A percentile compares a stretch with the other conserved stretches of the same genome.
phyloP scores from a whole-genome alignment of 352 stramenopile species.

The Peronosclerospora sorghi region DNA sequence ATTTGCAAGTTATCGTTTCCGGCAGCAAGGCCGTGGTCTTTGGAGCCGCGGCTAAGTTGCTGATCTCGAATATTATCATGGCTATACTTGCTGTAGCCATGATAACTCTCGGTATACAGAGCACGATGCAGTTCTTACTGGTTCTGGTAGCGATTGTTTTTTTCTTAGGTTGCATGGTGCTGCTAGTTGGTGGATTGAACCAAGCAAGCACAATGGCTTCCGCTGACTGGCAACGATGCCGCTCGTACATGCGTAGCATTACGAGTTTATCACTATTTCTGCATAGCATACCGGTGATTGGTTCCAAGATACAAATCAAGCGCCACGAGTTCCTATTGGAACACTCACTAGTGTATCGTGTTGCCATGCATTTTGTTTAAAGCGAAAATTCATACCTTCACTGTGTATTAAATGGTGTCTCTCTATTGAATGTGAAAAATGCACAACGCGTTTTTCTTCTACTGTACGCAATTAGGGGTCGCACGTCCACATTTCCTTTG shows the following conservation, averaged over 20 bases:
- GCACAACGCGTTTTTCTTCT: no score
- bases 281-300: slow-evolving; percentile 51
- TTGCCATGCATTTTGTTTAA: slow-evolving; percentile 74
- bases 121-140: slow-evolving; percentile 50
- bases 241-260: slow-evolving; percentile 64
- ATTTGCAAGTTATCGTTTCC: slow-evolving; percentile 51
- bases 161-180: slow-evolving; percentile 46
- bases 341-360: slow-evolving; percentile 72
- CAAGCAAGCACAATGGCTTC: slow-evolving; percentile 40
- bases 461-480: no score
- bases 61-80: slow-evolving; percentile 51
- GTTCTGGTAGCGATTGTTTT: slow-evolving; percentile 32
- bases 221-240: slow-evolving; percentile 65
- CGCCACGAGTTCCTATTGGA: slow-evolving; percentile 66
- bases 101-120: slow-evolving; percentile 40
- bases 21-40: slow-evolving; percentile 64
- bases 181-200: slow-evolving; percentile 50
- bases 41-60: slow-evolving; percentile 52
- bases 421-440: no score
- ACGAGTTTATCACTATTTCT: slow-evolving; percentile 79
- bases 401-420: no score
- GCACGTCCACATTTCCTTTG: no score
- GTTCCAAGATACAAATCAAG: slow-evolving; percentile 60
- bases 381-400: neutral
- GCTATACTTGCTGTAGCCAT: slow-evolving; percentile 30